Percentiles rank a stretch among this genome's conserved stretches.
These are phyloP conservation scores for Tricholoma sp. DNA, from an alignment of 768 basidiomycete genomes.

Conservation along the genomic window DNA sequence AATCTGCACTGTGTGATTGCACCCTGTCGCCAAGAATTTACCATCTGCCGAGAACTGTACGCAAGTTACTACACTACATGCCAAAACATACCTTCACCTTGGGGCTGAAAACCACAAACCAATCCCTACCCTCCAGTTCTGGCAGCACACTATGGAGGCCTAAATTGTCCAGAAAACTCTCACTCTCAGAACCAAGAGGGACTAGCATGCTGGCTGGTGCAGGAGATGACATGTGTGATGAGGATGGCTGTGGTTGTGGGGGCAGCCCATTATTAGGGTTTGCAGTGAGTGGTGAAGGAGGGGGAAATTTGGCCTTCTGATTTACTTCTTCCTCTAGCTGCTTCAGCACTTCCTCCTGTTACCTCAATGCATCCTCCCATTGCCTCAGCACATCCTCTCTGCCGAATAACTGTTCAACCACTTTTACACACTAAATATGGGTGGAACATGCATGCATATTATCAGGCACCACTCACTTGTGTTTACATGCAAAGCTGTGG, in stretches of 20 bases:
- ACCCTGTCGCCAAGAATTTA: conserved; percentile 89
- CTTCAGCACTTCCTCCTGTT: no score
- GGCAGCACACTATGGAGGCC: conserved; percentile 37
- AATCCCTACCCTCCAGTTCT: conserved; percentile 72
- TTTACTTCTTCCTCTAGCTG: no score
- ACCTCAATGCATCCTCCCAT: no score
- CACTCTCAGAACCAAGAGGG: conserved; percentile 15
- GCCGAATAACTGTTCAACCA: no score
- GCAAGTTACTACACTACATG: conserved; percentile 63
- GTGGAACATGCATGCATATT: no score
- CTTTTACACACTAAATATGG: no score
- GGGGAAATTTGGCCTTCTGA: conserved; percentile 36
- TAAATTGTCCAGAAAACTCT: conserved; percentile 46
- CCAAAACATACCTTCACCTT: conserved; percentile 46
- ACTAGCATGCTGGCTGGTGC: conserved; percentile 10
- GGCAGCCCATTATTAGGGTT: conserved; percentile 27
- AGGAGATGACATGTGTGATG: conserved; percentile 9
- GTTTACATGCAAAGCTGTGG: no score
- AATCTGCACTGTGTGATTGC: conserved; percentile 93
- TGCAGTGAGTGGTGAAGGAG: conserved; percentile 23
- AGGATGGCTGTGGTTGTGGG: conserved; percentile 22
- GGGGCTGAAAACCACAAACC: conserved; percentile 87
- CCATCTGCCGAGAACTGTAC: conserved; percentile 94
- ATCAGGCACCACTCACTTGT: no score
- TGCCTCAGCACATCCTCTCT: no score